These are phyloP conservation scores for Oryza brachyantha DNA, from an alignment of 176 grass and related monocot genomes.

Conservation along the genomic window DNA sequence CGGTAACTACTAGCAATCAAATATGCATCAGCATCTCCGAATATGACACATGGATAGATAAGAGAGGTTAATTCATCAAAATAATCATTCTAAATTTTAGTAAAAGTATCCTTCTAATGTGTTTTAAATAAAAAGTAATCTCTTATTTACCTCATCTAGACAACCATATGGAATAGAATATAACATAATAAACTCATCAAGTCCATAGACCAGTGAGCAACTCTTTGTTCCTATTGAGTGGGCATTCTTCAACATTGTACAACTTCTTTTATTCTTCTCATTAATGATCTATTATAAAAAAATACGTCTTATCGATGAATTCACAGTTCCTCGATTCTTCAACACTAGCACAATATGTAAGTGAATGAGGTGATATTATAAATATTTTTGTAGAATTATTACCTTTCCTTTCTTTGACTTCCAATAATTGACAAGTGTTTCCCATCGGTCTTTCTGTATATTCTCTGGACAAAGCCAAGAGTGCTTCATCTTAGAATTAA, in stretches of 20 bases:
- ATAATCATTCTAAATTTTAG: too few species aligned
- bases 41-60: too few species aligned
- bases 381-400: neutral
- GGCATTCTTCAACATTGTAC: neutral
- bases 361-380: neutral
- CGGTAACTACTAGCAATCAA: too few species aligned
- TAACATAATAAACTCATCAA: neutral
- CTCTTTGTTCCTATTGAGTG: conserved; percentile 32
- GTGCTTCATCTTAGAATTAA: too few species aligned
- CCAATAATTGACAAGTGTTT: neutral
- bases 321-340: neutral
- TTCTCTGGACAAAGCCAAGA: neutral
- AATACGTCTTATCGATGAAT: neutral
- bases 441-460: neutral
- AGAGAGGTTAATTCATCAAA: too few species aligned
- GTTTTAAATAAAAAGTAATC: too few species aligned
- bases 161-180: too few species aligned
- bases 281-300: neutral
- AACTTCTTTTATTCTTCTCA: conserved; percentile 22
- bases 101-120: too few species aligned
- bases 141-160: too few species aligned
- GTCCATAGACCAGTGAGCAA: conserved; percentile 13
- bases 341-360: neutral
- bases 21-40: too few species aligned
- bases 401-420: conserved; percentile 13